These are phyloP conservation scores for Agarophyton chilense DNA, from an alignment of 23 red algal genomes.

Conservation along the genomic window DNA sequence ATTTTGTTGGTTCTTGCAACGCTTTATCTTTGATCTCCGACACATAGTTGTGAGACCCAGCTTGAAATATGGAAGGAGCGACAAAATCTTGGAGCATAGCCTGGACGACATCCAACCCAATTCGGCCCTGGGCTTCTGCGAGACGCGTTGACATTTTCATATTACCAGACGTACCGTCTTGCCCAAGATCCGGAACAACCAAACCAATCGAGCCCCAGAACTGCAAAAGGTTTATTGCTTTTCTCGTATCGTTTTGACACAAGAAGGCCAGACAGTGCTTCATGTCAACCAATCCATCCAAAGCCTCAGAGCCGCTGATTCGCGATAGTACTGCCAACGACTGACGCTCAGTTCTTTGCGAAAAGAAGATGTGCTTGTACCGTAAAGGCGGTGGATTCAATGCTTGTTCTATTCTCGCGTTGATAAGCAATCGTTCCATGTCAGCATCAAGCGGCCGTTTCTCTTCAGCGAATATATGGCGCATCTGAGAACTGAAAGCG, in stretches of 20 bases:
- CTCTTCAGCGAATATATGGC: conserved; percentile 25
- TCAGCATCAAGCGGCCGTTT: conserved; percentile 26
- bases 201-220: conserved; percentile 54
- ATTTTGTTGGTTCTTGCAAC: neutral
- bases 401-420: conserved; percentile 12
- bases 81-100: neutral
- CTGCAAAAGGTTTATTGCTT: conserved; percentile 45
- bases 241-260: conserved; percentile 24
- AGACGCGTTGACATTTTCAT: neutral
- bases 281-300: neutral
- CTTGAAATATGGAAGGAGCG: neutral
- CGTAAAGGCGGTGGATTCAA: neutral
- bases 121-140: neutral
- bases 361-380: conserved; percentile 38
- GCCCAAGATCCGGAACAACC: neutral
- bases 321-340: conserved; percentile 35
- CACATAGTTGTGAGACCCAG: neutral
- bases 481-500: conserved; percentile 45
- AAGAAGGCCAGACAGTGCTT: conserved; percentile 23
- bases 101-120: neutral
- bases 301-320: conserved; percentile 1
- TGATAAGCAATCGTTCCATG: conserved; percentile 28
- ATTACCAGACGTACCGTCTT: too few relatives aligned
- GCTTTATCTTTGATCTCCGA: neutral
- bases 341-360: conserved; percentile 34